Evolutionary conservation across 257 asterid species (phyloP), one percentile per base, ranked within the genome.

Genomic region (Salvia rosmarinus): DNA sequence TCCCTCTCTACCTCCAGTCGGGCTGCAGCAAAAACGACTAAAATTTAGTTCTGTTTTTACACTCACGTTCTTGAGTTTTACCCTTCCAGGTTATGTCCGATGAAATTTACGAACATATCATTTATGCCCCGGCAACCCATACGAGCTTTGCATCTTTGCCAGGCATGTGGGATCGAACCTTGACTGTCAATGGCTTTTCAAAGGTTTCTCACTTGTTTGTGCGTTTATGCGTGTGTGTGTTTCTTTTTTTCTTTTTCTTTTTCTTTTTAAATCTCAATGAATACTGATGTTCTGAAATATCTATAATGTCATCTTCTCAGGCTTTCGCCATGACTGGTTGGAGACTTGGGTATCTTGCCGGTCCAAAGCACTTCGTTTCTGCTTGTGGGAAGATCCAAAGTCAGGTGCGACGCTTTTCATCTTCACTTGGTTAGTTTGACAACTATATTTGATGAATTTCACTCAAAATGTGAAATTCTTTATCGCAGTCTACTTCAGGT

Each of bases 241-340:
- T n/a, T n/a, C n/a, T 42, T 10, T 42, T n/a, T 10, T 35, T 0
- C 9, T 2, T 8, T 39, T 72, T 14, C 0, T n/a, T 49, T 25
- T 25, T 3, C 30, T 3, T 25, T 25, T 25, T n/a, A n/a, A 16
- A 12, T 9, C 46, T 64, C 37, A 16, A 73, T 1, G 19, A n/a
- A 47, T 57, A 59, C 14, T 52, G 54, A 59, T 9, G 65, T 42
- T 39, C 70, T 32, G 61, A 57, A 43, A 59, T 67, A 54, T 37
- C 64, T 62, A 13, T 51, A 64, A 54, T 73, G 70, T 40, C 42
- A 23, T 71, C 13, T 16, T 30, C 61, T 9, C 55, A 92, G 98
- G 96, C 98, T 64, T 92, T 90, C 65, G 97, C 97, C 56, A 92
- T 92, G 98, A 92, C 98, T 64, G 98, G 98, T 56, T 92, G 98